A percentile compares a stretch with the other conserved stretches of the same genome.
Evolutionary conservation across 208 protist genomes (phyloP).

Genomic region (Leishmania tarentolae): DNA sequence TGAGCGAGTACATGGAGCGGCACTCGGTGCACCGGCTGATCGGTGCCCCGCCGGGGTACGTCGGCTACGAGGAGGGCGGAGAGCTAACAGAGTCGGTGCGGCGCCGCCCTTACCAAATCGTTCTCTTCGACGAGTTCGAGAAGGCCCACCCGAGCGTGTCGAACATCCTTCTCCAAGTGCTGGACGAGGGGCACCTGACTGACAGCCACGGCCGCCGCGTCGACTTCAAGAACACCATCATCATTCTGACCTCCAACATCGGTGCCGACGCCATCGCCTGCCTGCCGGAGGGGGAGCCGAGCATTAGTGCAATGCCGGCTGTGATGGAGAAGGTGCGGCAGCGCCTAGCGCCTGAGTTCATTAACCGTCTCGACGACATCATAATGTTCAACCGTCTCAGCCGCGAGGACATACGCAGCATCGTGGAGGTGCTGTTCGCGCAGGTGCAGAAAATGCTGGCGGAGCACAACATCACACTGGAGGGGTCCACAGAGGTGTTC

Average conservation of each 20-base stretch:
- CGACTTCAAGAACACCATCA: constrained; percentile 97
- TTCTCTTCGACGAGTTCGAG: constrained; percentile 99
- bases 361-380: constrained; percentile 98
- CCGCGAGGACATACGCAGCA: constrained; percentile 73
- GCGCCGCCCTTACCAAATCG: constrained; percentile 96
- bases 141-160: constrained; percentile 97
- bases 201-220: constrained; percentile 96
- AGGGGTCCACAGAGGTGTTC: constrained; percentile 62
- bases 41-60: constrained; percentile 98
- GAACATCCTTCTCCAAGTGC: constrained; percentile 97
- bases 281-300: constrained; percentile 59
- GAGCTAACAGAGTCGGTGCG: constrained; percentile 98
- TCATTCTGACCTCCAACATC: constrained; percentile 98
- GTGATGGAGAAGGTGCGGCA: constrained; percentile 91
- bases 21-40: constrained; percentile 97
- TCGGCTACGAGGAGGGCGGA: constrained; percentile 98
- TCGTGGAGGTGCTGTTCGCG: constrained; percentile 93
- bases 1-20: constrained; percentile 99
- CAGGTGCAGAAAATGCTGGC: constrained; percentile 73
- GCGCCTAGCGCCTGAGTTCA: constrained; percentile 97
- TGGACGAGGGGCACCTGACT: constrained; percentile 98
- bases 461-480: constrained; percentile 87
- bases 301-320: constrained; percentile 50
- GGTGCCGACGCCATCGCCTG: constrained; percentile 88
- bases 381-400: constrained; percentile 96